These are phyloP conservation scores for Erysimum cheiranthoides DNA, from an alignment of 345 rosid species.

Conservation along the genomic window DNA sequence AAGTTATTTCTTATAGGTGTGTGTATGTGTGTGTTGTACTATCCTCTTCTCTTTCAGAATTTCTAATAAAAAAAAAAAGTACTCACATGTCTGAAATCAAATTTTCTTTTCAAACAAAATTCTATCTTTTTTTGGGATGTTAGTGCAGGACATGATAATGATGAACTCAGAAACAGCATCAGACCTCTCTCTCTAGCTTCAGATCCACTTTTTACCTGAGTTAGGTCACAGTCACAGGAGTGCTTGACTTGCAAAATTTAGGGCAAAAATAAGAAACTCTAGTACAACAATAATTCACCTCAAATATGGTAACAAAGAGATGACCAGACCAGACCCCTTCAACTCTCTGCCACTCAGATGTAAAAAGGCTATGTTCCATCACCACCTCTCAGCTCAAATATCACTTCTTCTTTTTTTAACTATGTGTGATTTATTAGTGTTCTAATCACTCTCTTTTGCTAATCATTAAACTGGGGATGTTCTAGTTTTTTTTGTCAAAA, in stretches of 20 bases:
- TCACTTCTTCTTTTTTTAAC: conserved; percentile 17
- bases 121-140: conserved; percentile 31
- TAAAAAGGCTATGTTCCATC: conserved; percentile 36
- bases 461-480: conserved; percentile 14
- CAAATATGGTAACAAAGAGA: conserved; percentile 42
- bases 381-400: conserved; percentile 38
- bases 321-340: conserved; percentile 43
- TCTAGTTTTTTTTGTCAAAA: conserved; percentile 20
- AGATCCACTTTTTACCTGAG: conserved; percentile 40
- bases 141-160: conserved; percentile 40
- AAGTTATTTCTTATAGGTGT: conserved; percentile 7
- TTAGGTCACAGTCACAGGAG: conserved; percentile 44
- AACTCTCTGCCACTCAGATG: conserved; percentile 43
- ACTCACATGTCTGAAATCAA: conserved; percentile 30
- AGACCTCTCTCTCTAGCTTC: conserved; percentile 16
- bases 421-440: conserved; percentile 3
- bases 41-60: conserved; percentile 21
- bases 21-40: conserved; percentile 23
- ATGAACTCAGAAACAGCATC: conserved; percentile 39
- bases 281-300: conserved; percentile 48
- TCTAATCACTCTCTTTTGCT: conserved; percentile 35
- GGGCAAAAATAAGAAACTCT: conserved; percentile 45
- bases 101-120: conserved; percentile 3
- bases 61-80: conserved; percentile 4
- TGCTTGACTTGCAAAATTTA: conserved; percentile 44